These are phyloP conservation scores for Plasmodium knowlesi DNA, from an alignment of 169 alveolate genomes.

Conservation along the genomic window DNA sequence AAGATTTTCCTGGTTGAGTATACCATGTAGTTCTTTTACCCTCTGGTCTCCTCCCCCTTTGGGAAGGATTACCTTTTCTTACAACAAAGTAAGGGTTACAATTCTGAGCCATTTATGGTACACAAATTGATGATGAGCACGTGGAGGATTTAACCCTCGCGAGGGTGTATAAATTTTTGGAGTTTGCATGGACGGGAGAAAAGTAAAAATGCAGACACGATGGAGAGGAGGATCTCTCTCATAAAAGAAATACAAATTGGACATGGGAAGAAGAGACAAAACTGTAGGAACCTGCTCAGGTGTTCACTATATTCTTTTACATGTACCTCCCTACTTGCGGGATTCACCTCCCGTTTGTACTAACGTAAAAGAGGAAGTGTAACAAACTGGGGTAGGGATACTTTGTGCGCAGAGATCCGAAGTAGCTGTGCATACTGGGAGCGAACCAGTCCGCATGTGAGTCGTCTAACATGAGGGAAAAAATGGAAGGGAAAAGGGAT, in stretches of 20 bases:
- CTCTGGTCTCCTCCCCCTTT: background rate
- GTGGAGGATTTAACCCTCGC: background rate
- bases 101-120: background rate
- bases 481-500: slow-evolving; percentile 29
- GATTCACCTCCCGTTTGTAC: background rate
- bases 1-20: background rate
- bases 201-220: background rate
- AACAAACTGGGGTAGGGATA: slow-evolving; percentile 33
- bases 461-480: slow-evolving; percentile 11
- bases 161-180: too few species aligned
- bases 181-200: background rate
- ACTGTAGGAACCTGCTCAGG: background rate
- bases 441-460: background rate
- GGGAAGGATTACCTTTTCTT: background rate
- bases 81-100: background rate
- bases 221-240: background rate
- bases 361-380: slow-evolving; percentile 35
- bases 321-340: background rate
- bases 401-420: background rate
- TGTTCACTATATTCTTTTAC: background rate
- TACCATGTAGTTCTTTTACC: background rate
- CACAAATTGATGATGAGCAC: background rate
- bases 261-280: background rate
- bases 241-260: background rate
- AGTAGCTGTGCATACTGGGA: background rate